These are phyloP conservation scores for Tolypocladium tundrense DNA, from an alignment of 2,329 filamentous ascomycete species.

Conservation along the genomic window DNA sequence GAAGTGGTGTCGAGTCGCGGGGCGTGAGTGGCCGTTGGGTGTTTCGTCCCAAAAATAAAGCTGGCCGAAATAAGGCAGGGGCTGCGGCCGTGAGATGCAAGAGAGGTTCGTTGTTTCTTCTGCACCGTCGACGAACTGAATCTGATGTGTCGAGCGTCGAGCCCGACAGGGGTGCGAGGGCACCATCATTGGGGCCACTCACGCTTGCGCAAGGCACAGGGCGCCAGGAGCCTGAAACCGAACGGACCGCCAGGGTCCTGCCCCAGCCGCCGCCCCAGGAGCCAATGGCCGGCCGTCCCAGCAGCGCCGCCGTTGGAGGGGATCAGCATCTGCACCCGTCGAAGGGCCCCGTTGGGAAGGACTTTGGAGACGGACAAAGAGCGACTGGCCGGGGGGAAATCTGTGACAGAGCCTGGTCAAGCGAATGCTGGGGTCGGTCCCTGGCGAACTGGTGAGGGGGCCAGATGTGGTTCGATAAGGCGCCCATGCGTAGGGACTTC, in stretches of 20 bases:
- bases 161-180: background rate
- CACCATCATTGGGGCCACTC: background rate
- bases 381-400: background rate
- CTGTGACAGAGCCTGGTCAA: no score
- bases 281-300: background rate
- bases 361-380: background rate
- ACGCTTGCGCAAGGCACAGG: constrained; percentile 1
- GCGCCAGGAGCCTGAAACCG: background rate
- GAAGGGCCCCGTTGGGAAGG: background rate
- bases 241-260: background rate
- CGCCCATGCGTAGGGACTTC: background rate
- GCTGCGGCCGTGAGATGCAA: background rate
- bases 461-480: background rate
- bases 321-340: no score
- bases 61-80: background rate
- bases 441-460: no score
- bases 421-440: no score
- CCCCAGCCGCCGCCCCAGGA: background rate
- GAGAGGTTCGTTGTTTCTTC: background rate
- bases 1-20: no score
- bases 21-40: background rate
- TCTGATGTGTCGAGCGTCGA: background rate
- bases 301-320: background rate
- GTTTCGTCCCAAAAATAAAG: background rate
- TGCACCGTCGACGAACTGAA: background rate